Conservation (phyloP, 768 basidiomycete species). For the Serendipita sp. region DNA sequence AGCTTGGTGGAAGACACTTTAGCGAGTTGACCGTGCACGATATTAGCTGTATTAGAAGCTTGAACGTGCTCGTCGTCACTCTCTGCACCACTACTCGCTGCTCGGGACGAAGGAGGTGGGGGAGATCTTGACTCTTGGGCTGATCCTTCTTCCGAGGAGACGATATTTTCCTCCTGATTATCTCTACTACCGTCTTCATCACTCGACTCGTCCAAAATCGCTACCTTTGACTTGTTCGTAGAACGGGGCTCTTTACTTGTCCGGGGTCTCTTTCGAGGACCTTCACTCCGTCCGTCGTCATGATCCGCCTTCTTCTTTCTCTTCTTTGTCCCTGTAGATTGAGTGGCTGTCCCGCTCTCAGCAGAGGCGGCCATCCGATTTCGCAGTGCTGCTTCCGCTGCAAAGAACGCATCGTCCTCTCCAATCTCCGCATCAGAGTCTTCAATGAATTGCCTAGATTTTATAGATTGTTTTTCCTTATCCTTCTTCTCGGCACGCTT, state of each 20-base stretch:
- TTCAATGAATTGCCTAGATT: conserved; percentile 80
- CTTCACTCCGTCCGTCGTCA: conserved; percentile 31
- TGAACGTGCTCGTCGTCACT: neutral
- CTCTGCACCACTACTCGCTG: neutral
- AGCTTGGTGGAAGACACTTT: neutral
- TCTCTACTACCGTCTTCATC: neutral
- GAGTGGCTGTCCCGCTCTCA: conserved; percentile 29
- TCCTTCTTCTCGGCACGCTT: conserved; percentile 34
- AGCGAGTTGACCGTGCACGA: neutral
- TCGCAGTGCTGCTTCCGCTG: conserved; percentile 46
- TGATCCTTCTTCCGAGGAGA: too few relatives aligned
- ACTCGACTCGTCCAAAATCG: neutral
- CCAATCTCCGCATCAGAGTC: conserved; percentile 78
- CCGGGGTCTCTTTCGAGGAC: conserved; percentile 19
- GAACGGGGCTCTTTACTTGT: conserved; percentile 8
- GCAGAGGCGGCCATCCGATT: conserved; percentile 31
- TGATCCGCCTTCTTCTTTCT: conserved; percentile 31
- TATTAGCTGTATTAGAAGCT: too few relatives aligned
- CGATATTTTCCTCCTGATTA: neutral
- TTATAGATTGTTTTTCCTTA: conserved; percentile 60
- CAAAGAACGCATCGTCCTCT: conserved; percentile 69
- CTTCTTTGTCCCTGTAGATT: conserved; percentile 36
- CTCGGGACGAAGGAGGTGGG: neutral
- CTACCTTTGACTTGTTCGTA: neutral
- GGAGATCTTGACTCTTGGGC: neutral